phyloP scores from a whole-genome alignment of 768 basidiomycete species.

The Lentinula aciculospora region DNA sequence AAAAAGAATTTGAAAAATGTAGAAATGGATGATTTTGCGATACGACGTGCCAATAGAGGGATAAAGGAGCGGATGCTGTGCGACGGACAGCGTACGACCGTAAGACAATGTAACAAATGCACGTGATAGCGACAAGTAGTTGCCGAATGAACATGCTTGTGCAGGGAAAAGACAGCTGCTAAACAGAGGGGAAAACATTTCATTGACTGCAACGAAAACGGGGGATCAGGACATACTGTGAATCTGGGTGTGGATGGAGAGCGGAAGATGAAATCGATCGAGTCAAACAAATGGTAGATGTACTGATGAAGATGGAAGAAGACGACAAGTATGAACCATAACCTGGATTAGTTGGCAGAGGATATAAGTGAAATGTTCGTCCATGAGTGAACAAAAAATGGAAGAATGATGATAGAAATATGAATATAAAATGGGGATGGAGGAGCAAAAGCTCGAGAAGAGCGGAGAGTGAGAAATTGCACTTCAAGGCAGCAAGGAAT shows the following conservation, averaged over 20 bases:
- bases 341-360: neutral
- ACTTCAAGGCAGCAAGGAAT: constrained; percentile 1
- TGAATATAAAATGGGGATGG: constrained; percentile 7
- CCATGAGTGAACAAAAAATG: constrained; percentile 1
- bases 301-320: constrained; percentile 3
- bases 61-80: constrained; percentile 9
- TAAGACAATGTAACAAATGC: neutral
- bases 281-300: neutral
- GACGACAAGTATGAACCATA: neutral
- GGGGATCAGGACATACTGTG: neutral
- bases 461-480: neutral
- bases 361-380: constrained; percentile 2
- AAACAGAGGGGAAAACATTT: neutral
- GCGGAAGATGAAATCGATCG: no score
- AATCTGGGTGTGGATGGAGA: neutral
- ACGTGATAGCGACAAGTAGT: neutral
- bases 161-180: neutral
- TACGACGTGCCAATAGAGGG: neutral
- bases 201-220: constrained; percentile 1
- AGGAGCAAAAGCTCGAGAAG: constrained; percentile 2
- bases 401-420: constrained; percentile 4
- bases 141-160: neutral
- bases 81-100: constrained; percentile 8
- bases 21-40: neutral
- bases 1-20: neutral